Percentiles rank a stretch among this genome's conserved stretches.
phyloP scores from a whole-genome alignment of 192 early-diverging fungal genomes.

The Backusella liffmaniae region DNA sequence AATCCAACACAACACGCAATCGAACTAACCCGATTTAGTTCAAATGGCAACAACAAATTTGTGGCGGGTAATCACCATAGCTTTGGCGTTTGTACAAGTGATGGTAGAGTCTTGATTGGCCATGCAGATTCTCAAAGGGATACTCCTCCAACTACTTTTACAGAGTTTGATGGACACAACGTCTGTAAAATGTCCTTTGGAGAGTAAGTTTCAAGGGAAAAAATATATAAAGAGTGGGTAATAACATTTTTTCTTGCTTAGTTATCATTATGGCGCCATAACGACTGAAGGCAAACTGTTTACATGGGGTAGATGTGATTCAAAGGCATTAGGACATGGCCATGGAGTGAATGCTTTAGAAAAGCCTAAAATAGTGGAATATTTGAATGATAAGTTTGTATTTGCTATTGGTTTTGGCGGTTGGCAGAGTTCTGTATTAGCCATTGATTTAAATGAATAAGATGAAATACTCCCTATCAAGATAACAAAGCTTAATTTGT shows the following conservation, averaged over 20 bases:
- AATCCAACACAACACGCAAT: not conserved
- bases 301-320: slow-evolving; percentile 19
- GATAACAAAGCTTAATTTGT: not conserved
- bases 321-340: slow-evolving; percentile 24
- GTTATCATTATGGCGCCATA: slow-evolving; percentile 26
- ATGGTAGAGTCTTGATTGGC: slow-evolving; percentile 14
- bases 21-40: slow-evolving; percentile 12
- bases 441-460: not conserved
- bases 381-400: slow-evolving; percentile 21
- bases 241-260: not conserved
- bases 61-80: slow-evolving; percentile 11
- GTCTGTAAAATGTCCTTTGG: slow-evolving; percentile 30
- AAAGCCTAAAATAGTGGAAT: not conserved
- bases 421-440: slow-evolving; percentile 24
- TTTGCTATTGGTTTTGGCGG: slow-evolving; percentile 34
- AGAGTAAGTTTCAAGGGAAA: slow-evolving; percentile 8
- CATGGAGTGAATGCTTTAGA: not conserved
- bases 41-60: slow-evolving; percentile 5
- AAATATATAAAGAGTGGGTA: not conserved
- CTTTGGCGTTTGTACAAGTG: slow-evolving; percentile 23
- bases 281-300: slow-evolving; percentile 20
- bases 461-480: not conserved
- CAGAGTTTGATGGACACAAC: not conserved
- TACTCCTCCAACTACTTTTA: not conserved
- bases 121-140: not conserved